These are phyloP conservation scores for Cephalotrichum gorgonifer DNA, from an alignment of 2,329 filamentous ascomycete species.

Conservation along the genomic window DNA sequence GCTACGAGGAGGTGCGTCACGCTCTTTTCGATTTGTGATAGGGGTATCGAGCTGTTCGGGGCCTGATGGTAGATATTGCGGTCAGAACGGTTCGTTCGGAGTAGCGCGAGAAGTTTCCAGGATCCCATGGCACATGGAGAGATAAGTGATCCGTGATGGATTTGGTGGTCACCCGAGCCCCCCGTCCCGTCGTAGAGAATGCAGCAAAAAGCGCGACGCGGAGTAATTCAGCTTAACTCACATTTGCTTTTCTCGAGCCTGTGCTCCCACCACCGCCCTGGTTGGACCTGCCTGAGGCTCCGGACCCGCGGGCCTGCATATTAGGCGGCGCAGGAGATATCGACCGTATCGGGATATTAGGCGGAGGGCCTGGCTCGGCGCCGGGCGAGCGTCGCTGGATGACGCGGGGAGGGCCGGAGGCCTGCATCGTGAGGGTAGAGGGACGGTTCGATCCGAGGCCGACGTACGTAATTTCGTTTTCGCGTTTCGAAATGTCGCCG, in stretches of 20 bases:
- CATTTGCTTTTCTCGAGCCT: constrained; percentile 42
- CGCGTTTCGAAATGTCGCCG: background rate
- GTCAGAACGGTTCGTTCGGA: background rate
- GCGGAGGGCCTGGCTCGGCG: constrained; percentile 47
- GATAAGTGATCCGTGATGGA: no score
- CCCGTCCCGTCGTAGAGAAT: no score
- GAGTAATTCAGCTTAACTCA: constrained; percentile 28
- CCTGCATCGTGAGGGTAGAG: constrained; percentile 35
- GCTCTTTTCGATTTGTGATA: constrained; percentile 98
- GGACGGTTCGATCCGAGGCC: background rate
- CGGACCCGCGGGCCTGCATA: constrained; percentile 53
- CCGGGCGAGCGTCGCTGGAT: constrained; percentile 55
- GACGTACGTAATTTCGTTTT: background rate
- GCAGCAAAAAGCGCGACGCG: background rate
- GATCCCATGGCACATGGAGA: no score
- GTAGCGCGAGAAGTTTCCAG: background rate
- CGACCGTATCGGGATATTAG: constrained; percentile 42
- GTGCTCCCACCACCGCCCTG: constrained; percentile 10
- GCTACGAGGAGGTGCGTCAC: constrained; percentile 95
- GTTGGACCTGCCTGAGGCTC: constrained; percentile 45
- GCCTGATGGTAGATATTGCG: constrained; percentile 1
- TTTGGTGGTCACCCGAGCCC: no score
- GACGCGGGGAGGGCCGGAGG: constrained; percentile 34
- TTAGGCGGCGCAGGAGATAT: constrained; percentile 50
- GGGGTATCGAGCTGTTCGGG: constrained; percentile 43